phyloP scores from a whole-genome alignment of 2,329 filamentous ascomycete species.

The Trichoderma sp. region DNA sequence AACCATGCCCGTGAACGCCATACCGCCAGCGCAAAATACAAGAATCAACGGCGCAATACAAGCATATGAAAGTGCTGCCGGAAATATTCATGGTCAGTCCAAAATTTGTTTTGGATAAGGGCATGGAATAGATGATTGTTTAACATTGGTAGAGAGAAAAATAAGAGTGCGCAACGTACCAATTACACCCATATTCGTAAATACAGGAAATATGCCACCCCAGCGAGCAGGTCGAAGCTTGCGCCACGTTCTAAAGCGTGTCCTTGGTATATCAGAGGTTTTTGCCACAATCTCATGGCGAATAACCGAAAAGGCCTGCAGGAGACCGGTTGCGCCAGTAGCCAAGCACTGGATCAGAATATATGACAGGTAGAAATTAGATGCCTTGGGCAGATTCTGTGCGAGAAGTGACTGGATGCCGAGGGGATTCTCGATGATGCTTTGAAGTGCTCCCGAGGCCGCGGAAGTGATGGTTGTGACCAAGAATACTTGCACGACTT shows the following conservation, averaged over 20 bases:
- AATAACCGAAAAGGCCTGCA: constrained; percentile 68
- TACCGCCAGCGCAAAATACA: constrained; percentile 75
- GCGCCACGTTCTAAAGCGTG: constrained; percentile 78
- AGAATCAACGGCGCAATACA: constrained; percentile 84
- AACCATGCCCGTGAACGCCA: constrained; percentile 80
- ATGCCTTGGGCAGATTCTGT: constrained; percentile 73
- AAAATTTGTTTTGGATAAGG: not conserved
- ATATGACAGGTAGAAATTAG: constrained; percentile 93
- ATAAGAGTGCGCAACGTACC: constrained; percentile 51
- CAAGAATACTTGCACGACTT: constrained; percentile 89
- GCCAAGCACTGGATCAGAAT: constrained; percentile 89
- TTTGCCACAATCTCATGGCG: constrained; percentile 63
- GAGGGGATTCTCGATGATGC: constrained; percentile 65
- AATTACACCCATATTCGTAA: constrained; percentile 79
- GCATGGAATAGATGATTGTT: not conserved
- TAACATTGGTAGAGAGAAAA: not conserved
- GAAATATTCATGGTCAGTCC: not conserved
- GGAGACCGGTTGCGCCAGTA: constrained; percentile 71
- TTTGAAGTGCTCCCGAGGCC: constrained; percentile 67
- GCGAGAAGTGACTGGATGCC: constrained; percentile 67
- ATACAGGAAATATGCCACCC: constrained; percentile 80
- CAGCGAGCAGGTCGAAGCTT: constrained; percentile 73
- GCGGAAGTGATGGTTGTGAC: constrained; percentile 81
- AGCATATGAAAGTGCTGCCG: constrained; percentile 75
- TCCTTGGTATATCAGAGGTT: constrained; percentile 75